Conservation (phyloP, 2,329 filamentous ascomycete genomes). For the Colletotrichum plurivorum region DNA sequence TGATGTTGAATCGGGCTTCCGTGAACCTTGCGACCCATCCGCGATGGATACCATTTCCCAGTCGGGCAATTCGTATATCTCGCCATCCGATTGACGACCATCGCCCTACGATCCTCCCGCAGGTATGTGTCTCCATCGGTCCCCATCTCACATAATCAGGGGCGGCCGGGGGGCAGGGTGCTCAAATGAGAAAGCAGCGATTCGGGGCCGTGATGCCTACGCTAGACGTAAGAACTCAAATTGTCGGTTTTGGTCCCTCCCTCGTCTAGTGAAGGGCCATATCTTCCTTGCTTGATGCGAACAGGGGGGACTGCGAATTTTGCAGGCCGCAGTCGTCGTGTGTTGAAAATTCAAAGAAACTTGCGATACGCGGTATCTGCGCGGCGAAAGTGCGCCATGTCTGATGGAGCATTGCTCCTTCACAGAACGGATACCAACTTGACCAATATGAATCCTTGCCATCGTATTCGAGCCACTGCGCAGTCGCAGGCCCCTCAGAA, state of each 20-base stretch:
- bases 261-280: constrained; percentile 4
- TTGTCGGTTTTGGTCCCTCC: background rate
- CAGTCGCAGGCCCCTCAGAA: too few species aligned
- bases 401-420: too few species aligned
- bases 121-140: constrained; percentile 10
- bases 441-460: too few species aligned
- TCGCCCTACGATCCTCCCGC: constrained; percentile 21
- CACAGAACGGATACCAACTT: too few species aligned
- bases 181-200: background rate
- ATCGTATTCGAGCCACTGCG: too few species aligned
- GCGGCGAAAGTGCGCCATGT: too few species aligned
- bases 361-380: too few species aligned
- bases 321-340: too few species aligned
- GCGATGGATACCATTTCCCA: constrained; percentile 12
- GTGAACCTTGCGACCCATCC: constrained; percentile 2
- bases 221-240: constrained; percentile 22
- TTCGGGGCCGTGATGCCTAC: background rate
- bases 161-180: background rate
- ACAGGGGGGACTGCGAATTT: too few species aligned
- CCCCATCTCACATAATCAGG: constrained; percentile 27
- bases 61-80: constrained; percentile 31
- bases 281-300: background rate
- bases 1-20: constrained; percentile 4
- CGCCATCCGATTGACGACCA: constrained; percentile 14
- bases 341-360: too few species aligned